A percentile compares a stretch with the other conserved stretches of the same genome.
Conservation (phyloP, 139 green algal genomes). For the Micromonas commoda region DNA sequence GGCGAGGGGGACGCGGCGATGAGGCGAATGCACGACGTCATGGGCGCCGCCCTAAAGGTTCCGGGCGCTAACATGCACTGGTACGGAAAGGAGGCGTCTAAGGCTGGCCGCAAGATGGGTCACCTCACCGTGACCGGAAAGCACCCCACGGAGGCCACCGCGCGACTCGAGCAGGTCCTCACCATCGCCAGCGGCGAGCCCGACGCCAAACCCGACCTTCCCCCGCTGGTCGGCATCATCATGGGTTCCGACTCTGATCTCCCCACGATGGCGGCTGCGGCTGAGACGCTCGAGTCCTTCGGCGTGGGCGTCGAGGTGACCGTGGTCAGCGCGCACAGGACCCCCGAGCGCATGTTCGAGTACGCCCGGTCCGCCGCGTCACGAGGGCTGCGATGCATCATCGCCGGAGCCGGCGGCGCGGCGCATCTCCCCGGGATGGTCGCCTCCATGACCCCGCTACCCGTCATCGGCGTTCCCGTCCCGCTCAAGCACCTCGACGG, state of each 20-base stretch:
- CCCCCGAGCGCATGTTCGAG: constrained; percentile 86
- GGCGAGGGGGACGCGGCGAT: constrained; percentile 65
- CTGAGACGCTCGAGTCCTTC: constrained; percentile 48
- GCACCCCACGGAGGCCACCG: constrained; percentile 32
- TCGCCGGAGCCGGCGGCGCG: constrained; percentile 88
- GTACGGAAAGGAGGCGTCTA: constrained; percentile 83
- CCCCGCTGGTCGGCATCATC: constrained; percentile 80
- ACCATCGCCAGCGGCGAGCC: background rate
- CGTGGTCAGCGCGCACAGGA: constrained; percentile 91
- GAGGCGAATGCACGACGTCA: constrained; percentile 52
- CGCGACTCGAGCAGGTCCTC: constrained; percentile 41
- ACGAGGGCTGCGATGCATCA: constrained; percentile 65
- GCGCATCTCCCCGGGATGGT: constrained; percentile 97
- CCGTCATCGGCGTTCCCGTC: constrained; percentile 92
- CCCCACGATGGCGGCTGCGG: constrained; percentile 80
- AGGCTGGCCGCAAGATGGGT: constrained; percentile 65
- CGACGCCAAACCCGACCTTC: background rate
- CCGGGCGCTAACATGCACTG: constrained; percentile 61
- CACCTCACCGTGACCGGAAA: constrained; percentile 77
- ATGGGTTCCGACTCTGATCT: constrained; percentile 97
- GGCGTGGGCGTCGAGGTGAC: constrained; percentile 59
- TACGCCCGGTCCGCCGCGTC: constrained; percentile 69
- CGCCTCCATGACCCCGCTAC: constrained; percentile 88
- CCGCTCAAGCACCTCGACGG: constrained; percentile 72
- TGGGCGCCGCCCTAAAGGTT: constrained; percentile 43